Conservation (phyloP, 78 protist genomes). For the Dictyostelium citrinum region DNA sequence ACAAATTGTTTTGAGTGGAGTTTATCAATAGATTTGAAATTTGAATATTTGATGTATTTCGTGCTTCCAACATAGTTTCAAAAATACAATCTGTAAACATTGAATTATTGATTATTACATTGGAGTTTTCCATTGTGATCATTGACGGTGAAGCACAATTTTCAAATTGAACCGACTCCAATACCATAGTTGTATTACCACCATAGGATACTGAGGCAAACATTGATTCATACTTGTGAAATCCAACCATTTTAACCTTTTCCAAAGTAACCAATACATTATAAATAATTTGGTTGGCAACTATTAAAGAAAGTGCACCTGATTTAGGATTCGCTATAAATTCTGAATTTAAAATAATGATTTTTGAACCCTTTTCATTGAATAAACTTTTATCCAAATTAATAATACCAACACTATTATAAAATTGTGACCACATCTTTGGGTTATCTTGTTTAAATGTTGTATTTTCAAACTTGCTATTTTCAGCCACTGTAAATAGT, state of each 20-base stretch:
- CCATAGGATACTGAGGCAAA: background rate
- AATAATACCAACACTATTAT: background rate
- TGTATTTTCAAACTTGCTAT: background rate
- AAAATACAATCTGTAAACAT: background rate
- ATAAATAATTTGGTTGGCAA: background rate
- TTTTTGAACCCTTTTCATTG: background rate
- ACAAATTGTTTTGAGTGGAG: background rate
- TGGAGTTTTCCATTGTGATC: background rate
- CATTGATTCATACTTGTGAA: background rate
- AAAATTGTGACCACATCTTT: background rate
- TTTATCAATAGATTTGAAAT: background rate
- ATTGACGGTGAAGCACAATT: background rate
- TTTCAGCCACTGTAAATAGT: background rate
- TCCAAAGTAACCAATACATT: background rate
- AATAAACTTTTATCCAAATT: background rate
- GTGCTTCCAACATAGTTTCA: background rate
- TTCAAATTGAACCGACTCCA: background rate
- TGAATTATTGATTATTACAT: background rate
- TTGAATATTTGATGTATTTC: background rate
- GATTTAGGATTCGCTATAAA: background rate
- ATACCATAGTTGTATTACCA: background rate
- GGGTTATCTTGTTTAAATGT: background rate
- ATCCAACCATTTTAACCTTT: background rate
- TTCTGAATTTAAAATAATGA: background rate
- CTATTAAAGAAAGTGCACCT: background rate